phyloP scores from a whole-genome alignment of 2,329 filamentous ascomycete species.

The Monosporascus sp. region DNA sequence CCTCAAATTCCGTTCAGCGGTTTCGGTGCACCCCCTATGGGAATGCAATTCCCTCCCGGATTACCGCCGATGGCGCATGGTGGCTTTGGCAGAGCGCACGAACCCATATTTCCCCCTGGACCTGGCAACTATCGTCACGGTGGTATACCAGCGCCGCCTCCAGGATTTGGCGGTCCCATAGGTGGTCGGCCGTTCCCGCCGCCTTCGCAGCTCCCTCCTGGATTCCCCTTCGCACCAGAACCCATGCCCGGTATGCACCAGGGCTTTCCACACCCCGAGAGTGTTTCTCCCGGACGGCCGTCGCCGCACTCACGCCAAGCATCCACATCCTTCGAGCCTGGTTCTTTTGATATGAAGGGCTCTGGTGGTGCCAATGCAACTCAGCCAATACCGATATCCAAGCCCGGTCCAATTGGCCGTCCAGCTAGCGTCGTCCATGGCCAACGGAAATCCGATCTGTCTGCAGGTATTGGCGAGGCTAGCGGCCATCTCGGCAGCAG shows the following conservation, averaged over 20 bases:
- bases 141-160: slow-evolving; percentile 44
- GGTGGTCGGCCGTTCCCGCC: slow-evolving; percentile 39
- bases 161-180: slow-evolving; percentile 42
- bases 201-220: slow-evolving; percentile 44
- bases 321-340: slow-evolving; percentile 61
- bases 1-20: slow-evolving; percentile 34
- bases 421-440: slow-evolving; percentile 67
- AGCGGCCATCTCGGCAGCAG: slow-evolving; percentile 84
- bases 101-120: slow-evolving; percentile 40
- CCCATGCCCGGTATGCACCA: slow-evolving; percentile 34
- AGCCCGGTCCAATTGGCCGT: slow-evolving; percentile 55
- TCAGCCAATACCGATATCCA: slow-evolving; percentile 38
- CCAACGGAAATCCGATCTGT: slow-evolving; percentile 33
- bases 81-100: slow-evolving; percentile 34
- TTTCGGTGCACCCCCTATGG: slow-evolving; percentile 46
- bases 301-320: slow-evolving; percentile 68
- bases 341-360: slow-evolving; percentile 28
- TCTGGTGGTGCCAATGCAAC: slow-evolving; percentile 38
- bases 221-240: slow-evolving; percentile 44
- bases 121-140: slow-evolving; percentile 38
- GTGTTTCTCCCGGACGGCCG: slow-evolving; percentile 31
- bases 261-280: slow-evolving; percentile 28
- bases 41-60: slow-evolving; percentile 51
- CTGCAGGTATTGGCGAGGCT: slow-evolving; percentile 62
- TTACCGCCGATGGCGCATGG: slow-evolving; percentile 52